phyloP scores from a whole-genome alignment of 768 basidiomycete genomes.

The Serpula lacrymans region DNA sequence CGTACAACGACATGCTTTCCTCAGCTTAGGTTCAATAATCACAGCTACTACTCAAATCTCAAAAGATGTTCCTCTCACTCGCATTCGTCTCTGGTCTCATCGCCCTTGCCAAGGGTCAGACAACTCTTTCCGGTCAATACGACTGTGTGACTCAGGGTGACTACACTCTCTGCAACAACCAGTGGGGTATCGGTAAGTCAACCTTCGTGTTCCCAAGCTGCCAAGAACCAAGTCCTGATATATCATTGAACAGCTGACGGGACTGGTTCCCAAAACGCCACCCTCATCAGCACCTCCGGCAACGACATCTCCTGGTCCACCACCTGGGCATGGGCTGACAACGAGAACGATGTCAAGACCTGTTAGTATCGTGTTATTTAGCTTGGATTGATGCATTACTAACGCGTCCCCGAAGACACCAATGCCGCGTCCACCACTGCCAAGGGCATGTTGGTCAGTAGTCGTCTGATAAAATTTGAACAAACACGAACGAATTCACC shows the following conservation, averaged over 20 bases:
- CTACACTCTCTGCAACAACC: slow-evolving; percentile 55
- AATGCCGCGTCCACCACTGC: slow-evolving; percentile 45
- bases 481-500: background rate
- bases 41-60: background rate
- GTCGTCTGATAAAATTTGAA: background rate
- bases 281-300: slow-evolving; percentile 36
- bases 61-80: slow-evolving; percentile 12
- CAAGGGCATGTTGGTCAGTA: slow-evolving; percentile 44
- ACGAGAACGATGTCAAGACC: slow-evolving; percentile 51
- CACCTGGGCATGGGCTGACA: slow-evolving; percentile 49
- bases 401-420: no score
- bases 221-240: background rate
- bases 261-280: slow-evolving; percentile 47
- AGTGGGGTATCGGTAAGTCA: slow-evolving; percentile 45
- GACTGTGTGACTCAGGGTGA: slow-evolving; percentile 44
- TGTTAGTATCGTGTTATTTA: slow-evolving; percentile 31
- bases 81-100: slow-evolving; percentile 9
- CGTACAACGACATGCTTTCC: no score
- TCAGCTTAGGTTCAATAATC: no score
- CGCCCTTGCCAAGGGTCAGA: slow-evolving; percentile 5
- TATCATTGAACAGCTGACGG: slow-evolving; percentile 32
- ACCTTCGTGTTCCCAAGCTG: background rate
- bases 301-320: slow-evolving; percentile 51
- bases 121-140: slow-evolving; percentile 40
- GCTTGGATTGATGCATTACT: background rate